A percentile compares a stretch with the other conserved stretches of the same genome.
Conservation (phyloP, 2,329 filamentous ascomycete species). For the Colletotrichum destructivum region DNA sequence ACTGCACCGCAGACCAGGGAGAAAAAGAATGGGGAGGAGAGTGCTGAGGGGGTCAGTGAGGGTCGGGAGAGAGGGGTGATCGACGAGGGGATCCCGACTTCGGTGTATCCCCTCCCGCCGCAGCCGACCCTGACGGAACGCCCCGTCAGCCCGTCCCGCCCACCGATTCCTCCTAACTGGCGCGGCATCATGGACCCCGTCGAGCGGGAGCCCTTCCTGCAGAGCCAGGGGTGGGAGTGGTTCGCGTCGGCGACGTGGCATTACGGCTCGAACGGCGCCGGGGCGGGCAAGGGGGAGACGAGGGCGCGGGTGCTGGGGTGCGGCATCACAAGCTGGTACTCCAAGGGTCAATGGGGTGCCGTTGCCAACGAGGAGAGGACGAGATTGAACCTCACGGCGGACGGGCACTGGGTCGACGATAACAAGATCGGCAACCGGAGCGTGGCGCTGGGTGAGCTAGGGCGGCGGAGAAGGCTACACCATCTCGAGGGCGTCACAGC, state of each 20-base stretch:
- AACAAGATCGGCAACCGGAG: slow-evolving; percentile 45
- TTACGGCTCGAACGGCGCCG: slow-evolving; percentile 57
- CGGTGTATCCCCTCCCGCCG: slow-evolving; percentile 55
- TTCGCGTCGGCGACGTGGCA: slow-evolving; percentile 60
- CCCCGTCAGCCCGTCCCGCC: slow-evolving; percentile 52
- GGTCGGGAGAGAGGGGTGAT: slow-evolving; percentile 26
- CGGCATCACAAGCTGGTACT: slow-evolving; percentile 63
- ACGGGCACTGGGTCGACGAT: slow-evolving; percentile 56
- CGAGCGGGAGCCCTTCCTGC: slow-evolving; percentile 57
- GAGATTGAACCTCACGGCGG: slow-evolving; percentile 58
- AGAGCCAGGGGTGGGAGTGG: slow-evolving; percentile 60
- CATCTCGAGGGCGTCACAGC: slow-evolving; percentile 51
- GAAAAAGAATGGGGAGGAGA: too few species aligned
- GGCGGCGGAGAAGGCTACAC: slow-evolving; percentile 55
- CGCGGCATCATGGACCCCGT: slow-evolving; percentile 41
- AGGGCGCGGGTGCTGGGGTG: slow-evolving; percentile 58
- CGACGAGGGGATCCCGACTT: slow-evolving; percentile 41
- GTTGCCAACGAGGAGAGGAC: slow-evolving; percentile 52
- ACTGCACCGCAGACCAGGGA: slow-evolving; percentile 58
- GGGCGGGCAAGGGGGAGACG: slow-evolving; percentile 58
- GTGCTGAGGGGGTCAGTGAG: slow-evolving; percentile 24
- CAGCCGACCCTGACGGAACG: slow-evolving; percentile 54
- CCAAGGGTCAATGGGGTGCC: slow-evolving; percentile 49
- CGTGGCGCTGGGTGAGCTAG: slow-evolving; percentile 51
- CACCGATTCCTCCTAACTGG: slow-evolving; percentile 57